Base-by-base conservation (phyloP, 306 rosid species). In the Cicer bijugum region DNA sequence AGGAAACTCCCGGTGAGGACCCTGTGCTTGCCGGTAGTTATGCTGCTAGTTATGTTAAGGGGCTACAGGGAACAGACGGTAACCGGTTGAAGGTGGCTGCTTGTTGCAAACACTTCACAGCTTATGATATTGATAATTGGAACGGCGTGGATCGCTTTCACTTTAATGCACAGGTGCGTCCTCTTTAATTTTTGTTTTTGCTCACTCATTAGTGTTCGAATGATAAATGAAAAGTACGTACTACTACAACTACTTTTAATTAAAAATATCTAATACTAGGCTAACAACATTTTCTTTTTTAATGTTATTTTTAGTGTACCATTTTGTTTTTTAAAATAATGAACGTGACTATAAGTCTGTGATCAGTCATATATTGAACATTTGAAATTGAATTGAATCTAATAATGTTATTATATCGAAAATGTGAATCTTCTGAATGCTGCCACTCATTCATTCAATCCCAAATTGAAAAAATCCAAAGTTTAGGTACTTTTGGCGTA, bases 1-100 rank as follows among this genome's bases (percentile, higher is more conserved):
- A 91, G 86, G 97, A 91, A 77, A 93, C 98, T 78, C 98, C 98
- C 77, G 98, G 98, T 70, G 98, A 93, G 84, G 98, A 93, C 11
- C 98, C 98, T 1, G 44, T 85, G 4, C 61, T 93, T 7, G 98
- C 80, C 60, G 98, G 98, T 23, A 69, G 7, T 1, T 93, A 93
- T 46, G 98, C 94, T 0, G 92, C 94, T 40, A 85, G 85, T 33
- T 93, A 89, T 67, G 94, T 91, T 2, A 82, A 72, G 39, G 96
- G 98, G 1, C 74, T 91, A 23, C 98, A 93, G 90, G 97, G 97
- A 12, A 80, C 82, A 2, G 89, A 80, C 79, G 83, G 72, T 70
- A 70, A 71, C 77, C 88, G 85, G 77, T 84, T 93, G 84, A 93
- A 91, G 75, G 94, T 93, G 0, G 98, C 97, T 4, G 98, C 98